Conservation (phyloP, 2,329 filamentous ascomycete species). For the Tolypocladium cylindrosporum region DNA sequence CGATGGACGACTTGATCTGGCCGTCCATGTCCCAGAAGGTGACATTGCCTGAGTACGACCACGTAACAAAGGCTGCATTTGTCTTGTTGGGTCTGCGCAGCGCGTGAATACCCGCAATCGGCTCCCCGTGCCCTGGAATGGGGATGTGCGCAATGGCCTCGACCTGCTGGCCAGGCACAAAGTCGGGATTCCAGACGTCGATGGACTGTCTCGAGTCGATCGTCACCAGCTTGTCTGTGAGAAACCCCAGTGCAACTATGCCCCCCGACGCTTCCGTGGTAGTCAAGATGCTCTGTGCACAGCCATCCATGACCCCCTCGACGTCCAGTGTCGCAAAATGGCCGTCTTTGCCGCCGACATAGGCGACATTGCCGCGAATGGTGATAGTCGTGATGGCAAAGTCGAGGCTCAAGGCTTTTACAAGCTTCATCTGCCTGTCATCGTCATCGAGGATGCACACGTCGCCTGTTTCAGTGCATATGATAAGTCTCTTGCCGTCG, state of each 20-base stretch:
- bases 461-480: constrained; percentile 81
- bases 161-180: constrained; percentile 28
- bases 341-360: constrained; percentile 60
- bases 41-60: constrained; percentile 72
- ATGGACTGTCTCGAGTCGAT: constrained; percentile 70
- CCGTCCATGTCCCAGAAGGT: constrained; percentile 77
- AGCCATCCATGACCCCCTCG: constrained; percentile 33
- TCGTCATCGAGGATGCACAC: constrained; percentile 81
- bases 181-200: constrained; percentile 48
- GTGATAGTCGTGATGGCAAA: constrained; percentile 62
- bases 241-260: constrained; percentile 59
- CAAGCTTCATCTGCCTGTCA: constrained; percentile 60
- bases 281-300: constrained; percentile 26
- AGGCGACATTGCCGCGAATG: constrained; percentile 47
- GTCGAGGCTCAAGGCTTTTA: constrained; percentile 53
- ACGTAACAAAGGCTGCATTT: constrained; percentile 73
- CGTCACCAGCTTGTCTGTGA: constrained; percentile 58
- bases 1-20: constrained; percentile 50
- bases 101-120: constrained; percentile 63
- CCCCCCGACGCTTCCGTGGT: constrained; percentile 28
- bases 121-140: constrained; percentile 53
- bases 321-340: constrained; percentile 45
- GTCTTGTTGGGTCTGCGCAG: constrained; percentile 50
- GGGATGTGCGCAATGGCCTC: constrained; percentile 36
- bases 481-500: constrained; percentile 62